Conservation (phyloP, 2,329 filamentous ascomycete genomes). For the Colletotrichum caudatum region DNA sequence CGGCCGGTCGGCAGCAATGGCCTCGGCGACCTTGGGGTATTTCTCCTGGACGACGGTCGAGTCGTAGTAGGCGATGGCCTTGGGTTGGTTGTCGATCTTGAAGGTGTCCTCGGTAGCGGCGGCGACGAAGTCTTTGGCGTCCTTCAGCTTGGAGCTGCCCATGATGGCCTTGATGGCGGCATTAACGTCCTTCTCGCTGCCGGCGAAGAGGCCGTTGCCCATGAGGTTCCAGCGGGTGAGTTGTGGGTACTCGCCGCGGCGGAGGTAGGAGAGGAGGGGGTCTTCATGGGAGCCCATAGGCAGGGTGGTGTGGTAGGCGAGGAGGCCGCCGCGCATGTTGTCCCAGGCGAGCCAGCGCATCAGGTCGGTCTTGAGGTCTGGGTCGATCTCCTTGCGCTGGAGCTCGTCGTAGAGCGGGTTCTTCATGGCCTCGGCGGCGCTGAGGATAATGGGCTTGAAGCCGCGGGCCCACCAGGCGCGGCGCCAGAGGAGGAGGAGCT, state of each 20-base stretch:
- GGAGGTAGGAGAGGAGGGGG: slow-evolving; percentile 76
- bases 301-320: slow-evolving; percentile 82
- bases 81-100: slow-evolving; percentile 71
- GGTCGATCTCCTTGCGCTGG: slow-evolving; percentile 70
- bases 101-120: slow-evolving; percentile 71
- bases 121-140: slow-evolving; percentile 72
- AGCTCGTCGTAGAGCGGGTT: slow-evolving; percentile 83
- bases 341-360: slow-evolving; percentile 94
- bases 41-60: slow-evolving; percentile 69
- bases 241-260: slow-evolving; percentile 79
- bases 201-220: slow-evolving; percentile 78
- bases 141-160: slow-evolving; percentile 64
- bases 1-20: slow-evolving; percentile 67
- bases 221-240: slow-evolving; percentile 81
- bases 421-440: slow-evolving; percentile 82
- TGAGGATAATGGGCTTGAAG: slow-evolving; percentile 86
- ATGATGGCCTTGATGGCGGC: slow-evolving; percentile 72
- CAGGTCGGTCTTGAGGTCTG: slow-evolving; percentile 74
- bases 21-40: slow-evolving; percentile 76
- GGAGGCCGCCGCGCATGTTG: slow-evolving; percentile 85
- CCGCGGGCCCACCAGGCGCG: slow-evolving; percentile 96
- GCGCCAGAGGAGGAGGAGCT: slow-evolving; percentile 87
- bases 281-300: slow-evolving; percentile 87
- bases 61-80: slow-evolving; percentile 83
- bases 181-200: slow-evolving; percentile 73